phyloP scores from a whole-genome alignment of 2,329 filamentous ascomycete species.

The Trichothecium roseum region DNA sequence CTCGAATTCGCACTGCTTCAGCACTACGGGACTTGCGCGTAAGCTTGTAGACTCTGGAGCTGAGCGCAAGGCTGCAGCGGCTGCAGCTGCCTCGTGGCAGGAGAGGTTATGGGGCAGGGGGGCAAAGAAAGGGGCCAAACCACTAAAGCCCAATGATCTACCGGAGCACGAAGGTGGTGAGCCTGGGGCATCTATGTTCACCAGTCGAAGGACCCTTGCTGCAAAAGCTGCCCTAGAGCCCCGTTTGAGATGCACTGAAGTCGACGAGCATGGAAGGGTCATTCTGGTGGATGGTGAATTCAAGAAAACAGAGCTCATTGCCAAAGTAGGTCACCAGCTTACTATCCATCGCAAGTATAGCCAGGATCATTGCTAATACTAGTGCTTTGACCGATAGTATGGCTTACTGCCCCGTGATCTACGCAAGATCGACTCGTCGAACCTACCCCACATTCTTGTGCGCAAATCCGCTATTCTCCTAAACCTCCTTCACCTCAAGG shows the following conservation, averaged over 20 bases:
- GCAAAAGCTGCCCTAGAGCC: constrained; percentile 75
- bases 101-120: constrained; percentile 37
- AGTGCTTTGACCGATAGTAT: constrained; percentile 44
- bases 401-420: constrained; percentile 87
- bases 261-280: constrained; percentile 85
- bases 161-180: constrained; percentile 48
- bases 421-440: constrained; percentile 94
- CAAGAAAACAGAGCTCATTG: constrained; percentile 94
- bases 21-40: constrained; percentile 15
- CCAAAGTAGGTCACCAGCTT: constrained; percentile 52
- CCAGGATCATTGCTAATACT: constrained; percentile 9
- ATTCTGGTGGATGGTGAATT: constrained; percentile 92
- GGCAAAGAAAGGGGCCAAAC: constrained; percentile 24
- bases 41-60: constrained; percentile 12
- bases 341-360: neutral
- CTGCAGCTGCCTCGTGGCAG: constrained; percentile 29
- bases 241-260: constrained; percentile 84
- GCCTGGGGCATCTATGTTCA: constrained; percentile 48
- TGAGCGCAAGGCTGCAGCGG: constrained; percentile 8
- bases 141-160: constrained; percentile 46
- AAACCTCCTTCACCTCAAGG: constrained; percentile 91
- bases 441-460: constrained; percentile 89
- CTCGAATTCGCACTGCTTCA: constrained; percentile 12
- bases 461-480: constrained; percentile 88
- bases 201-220: constrained; percentile 57